phyloP scores from a whole-genome alignment of 768 basidiomycete species.

The Trametes elegans region DNA sequence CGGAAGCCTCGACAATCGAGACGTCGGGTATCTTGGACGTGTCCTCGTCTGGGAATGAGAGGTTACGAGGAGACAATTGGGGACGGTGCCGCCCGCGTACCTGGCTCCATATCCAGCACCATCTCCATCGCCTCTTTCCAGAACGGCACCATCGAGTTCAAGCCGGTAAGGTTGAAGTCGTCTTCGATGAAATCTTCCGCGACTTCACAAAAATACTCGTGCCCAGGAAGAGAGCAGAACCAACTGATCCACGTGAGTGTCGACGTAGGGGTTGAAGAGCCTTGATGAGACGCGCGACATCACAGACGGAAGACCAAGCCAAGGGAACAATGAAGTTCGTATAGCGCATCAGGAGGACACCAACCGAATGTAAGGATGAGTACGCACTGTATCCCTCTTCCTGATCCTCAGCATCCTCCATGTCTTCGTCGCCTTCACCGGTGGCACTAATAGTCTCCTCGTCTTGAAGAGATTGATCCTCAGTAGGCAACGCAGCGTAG shows the following conservation, averaged over 20 bases:
- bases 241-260: constrained; percentile 94
- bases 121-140: constrained; percentile 99
- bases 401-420: constrained; percentile 69
- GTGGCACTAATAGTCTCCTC: constrained; percentile 60
- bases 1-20: constrained; percentile 96
- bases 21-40: constrained; percentile 96
- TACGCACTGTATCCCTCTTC: constrained; percentile 79
- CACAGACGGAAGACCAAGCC: neutral
- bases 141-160: constrained; percentile 95
- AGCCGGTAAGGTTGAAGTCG: constrained; percentile 96
- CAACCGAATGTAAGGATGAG: constrained; percentile 19
- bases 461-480: constrained; percentile 41
- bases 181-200: constrained; percentile 99
- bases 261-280: constrained; percentile 87
- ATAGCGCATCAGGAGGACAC: neutral
- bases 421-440: constrained; percentile 70
- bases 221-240: constrained; percentile 93
- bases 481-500: constrained; percentile 5
- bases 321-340: neutral
- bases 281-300: constrained; percentile 35
- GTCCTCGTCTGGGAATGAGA: constrained; percentile 72
- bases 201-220: constrained; percentile 98
- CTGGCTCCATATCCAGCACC: constrained; percentile 99
- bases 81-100: constrained; percentile 45
- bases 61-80: constrained; percentile 15